Percentiles rank a stretch among this genome's conserved stretches.
Conservation (phyloP, 352 stramenopile genomes). For the Phytophthora brassicae region DNA sequence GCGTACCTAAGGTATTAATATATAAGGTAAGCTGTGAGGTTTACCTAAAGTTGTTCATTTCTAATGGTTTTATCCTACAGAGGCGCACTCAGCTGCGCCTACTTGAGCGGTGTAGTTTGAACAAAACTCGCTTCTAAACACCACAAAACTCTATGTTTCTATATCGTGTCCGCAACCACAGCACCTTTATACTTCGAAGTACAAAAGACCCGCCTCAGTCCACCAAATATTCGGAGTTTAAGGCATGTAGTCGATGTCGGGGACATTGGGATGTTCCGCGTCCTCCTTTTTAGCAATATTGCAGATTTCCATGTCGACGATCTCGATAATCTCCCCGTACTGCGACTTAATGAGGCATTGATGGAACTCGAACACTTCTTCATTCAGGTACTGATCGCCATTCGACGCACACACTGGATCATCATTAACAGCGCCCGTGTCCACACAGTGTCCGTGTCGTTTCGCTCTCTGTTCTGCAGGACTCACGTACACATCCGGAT, state of each 20-base stretch:
- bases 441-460: constrained; percentile 33
- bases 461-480: constrained; percentile 33
- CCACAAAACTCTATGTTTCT: constrained; percentile 11
- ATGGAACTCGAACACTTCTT: constrained; percentile 55
- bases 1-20: too few species aligned
- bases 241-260: constrained; percentile 20
- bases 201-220: constrained; percentile 7
- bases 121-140: not conserved
- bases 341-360: constrained; percentile 43
- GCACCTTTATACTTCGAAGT: too few species aligned
- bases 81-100: constrained; percentile 3
- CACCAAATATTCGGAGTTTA: constrained; percentile 9
- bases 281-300: constrained; percentile 35
- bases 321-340: constrained; percentile 33
- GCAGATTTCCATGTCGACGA: constrained; percentile 50
- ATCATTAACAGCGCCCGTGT: constrained; percentile 38
- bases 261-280: constrained; percentile 19
- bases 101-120: not conserved
- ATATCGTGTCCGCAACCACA: too few species aligned
- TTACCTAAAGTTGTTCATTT: constrained; percentile 25
- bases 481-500: constrained; percentile 31
- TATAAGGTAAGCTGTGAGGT: constrained; percentile 5
- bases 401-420: constrained; percentile 56
- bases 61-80: constrained; percentile 28
- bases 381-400: constrained; percentile 53